Percentiles rank a stretch among this genome's conserved stretches.
phyloP scores from a whole-genome alignment of 768 basidiomycete species.

The Hericium coralloides region DNA sequence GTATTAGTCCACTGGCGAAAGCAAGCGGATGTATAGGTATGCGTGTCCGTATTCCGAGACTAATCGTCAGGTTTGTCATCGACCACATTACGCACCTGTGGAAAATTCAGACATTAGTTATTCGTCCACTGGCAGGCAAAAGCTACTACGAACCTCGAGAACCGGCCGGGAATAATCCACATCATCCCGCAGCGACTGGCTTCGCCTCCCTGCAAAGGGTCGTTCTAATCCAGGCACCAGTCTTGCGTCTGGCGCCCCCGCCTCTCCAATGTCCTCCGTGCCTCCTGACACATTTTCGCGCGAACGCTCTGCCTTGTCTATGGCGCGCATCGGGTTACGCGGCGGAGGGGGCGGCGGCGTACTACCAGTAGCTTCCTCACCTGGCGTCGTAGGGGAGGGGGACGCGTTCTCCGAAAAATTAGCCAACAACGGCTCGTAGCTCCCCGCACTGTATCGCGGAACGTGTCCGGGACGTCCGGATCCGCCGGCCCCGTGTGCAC shows the following conservation, averaged over 20 bases:
- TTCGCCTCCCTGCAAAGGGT: background rate
- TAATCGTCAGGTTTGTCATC: background rate
- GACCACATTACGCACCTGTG: background rate
- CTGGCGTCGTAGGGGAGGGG: background rate
- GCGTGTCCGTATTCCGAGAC: background rate
- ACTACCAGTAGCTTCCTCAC: background rate
- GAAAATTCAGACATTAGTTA: background rate
- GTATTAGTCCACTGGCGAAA: background rate
- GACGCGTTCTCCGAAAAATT: background rate
- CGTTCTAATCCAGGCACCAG: constrained; percentile 1
- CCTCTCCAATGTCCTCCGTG: background rate
- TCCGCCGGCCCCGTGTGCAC: constrained; percentile 19
- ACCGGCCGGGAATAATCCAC: constrained; percentile 4
- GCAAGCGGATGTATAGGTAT: background rate
- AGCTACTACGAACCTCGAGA: background rate
- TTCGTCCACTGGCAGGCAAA: background rate
- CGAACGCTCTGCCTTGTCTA: background rate
- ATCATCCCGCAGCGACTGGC: constrained; percentile 3
- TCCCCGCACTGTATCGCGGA: constrained; percentile 43
- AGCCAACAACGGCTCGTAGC: constrained; percentile 52
- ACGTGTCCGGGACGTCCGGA: constrained; percentile 28
- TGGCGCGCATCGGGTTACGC: constrained; percentile 7
- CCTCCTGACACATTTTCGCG: background rate
- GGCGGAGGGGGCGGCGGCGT: constrained; percentile 4
- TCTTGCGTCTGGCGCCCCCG: constrained; percentile 1